Evolutionary conservation across 495 filamentous ascomycete species (phyloP), one percentile per base, ranked within the genome.

Genomic region (Talaromyces ruber): DNA sequence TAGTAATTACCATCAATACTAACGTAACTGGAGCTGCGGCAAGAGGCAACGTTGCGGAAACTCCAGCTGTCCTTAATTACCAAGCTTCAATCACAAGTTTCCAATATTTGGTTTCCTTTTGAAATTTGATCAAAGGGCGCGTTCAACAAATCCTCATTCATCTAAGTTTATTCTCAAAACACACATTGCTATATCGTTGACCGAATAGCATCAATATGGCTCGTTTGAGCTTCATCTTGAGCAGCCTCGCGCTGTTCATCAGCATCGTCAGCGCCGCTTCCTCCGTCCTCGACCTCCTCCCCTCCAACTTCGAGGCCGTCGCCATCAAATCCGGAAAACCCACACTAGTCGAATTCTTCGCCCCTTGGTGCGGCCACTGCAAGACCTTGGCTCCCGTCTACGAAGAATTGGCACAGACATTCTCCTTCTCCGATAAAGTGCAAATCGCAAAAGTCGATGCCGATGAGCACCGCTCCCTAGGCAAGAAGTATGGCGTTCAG

Each of bases 341-440:
- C 29, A 92, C 95, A 0, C 85, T 98, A 37, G 94, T 98, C 63
- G 94, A 98, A 72, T 98, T 98, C 83, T 98, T 97, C 74, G 94
- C 94, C 54, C 94, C 94, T 62, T 98, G 94, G 94, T 98, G 95
- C 74, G 95, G 95, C 53, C 91, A 98, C 83, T 98, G 94, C 89
- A 98, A 98, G 81, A 97, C 77, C 64, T 89, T 98, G 9, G 95
- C 93, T 22, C 94, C 94, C 45, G 79, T 94, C 59, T 98, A 94
- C 74, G 94, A 98, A 73, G 89, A 98, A 74, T 85, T 98, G n/a
- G 93, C 86, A 58, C 73, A 81, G 34, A 77, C 76, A 58, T 92
- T 90, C 71, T 84, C 86, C 43, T 85, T 82, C 64, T 84, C 87
- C 65, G 87, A 95, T 74, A 91, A 93, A 71, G 85, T 98, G 29